Conservation (phyloP, 306 rosid species). For the Arachis hypogaea region DNA sequence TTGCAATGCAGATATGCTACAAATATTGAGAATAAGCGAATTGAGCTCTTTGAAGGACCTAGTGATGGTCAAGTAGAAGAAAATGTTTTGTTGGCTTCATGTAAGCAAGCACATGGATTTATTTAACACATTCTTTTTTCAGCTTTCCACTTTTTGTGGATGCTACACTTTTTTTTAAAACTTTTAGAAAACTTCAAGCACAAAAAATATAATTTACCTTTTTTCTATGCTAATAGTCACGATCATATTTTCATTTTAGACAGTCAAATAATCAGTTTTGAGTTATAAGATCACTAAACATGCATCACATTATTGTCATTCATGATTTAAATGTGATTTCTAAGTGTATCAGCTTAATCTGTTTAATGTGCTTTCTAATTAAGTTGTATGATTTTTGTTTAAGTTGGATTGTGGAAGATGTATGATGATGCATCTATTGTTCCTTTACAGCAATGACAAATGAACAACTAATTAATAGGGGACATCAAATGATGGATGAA, state of each 20-base stretch:
- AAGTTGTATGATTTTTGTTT: constrained; percentile 10
- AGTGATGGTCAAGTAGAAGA: constrained; percentile 68
- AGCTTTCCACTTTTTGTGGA: neutral
- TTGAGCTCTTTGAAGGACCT: constrained; percentile 89
- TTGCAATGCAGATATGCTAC: constrained; percentile 62
- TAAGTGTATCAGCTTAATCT: no score
- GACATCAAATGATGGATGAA: constrained; percentile 89
- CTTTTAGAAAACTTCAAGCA: no score
- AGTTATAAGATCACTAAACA: neutral
- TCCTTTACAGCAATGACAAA: constrained; percentile 79
- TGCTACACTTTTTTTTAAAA: neutral
- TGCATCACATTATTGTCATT: constrained; percentile 24
- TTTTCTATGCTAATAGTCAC: constrained; percentile 10
- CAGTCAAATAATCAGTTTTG: constrained; percentile 1
- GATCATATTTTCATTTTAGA: constrained; percentile 10
- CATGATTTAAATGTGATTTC: constrained; percentile 9
- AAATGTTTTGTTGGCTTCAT: constrained; percentile 83
- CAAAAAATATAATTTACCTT: no score
- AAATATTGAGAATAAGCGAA: constrained; percentile 71
- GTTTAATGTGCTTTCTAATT: neutral
- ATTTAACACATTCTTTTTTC: neutral
- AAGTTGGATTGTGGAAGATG: constrained; percentile 22
- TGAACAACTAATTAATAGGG: constrained; percentile 76
- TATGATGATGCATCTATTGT: constrained; percentile 33
- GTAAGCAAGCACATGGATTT: constrained; percentile 62